A percentile compares a stretch with the other conserved stretches of the same genome.
Conservation (phyloP, 2,329 filamentous ascomycete species). For the Talaromyces sp. region DNA sequence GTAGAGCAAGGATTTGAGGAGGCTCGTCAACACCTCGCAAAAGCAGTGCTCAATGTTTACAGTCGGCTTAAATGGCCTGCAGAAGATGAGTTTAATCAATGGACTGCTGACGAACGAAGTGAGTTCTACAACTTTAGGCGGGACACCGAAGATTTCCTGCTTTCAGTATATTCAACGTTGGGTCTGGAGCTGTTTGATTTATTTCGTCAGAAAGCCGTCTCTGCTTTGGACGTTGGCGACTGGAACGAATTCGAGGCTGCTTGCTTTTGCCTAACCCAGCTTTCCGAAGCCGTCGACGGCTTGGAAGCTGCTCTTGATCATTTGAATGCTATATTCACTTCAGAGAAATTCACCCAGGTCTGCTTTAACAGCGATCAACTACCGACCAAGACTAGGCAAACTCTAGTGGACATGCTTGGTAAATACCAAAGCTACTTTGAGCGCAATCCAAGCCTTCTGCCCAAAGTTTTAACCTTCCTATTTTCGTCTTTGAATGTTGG, state of each 20-base stretch:
- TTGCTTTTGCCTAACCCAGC: slow-evolving; percentile 40
- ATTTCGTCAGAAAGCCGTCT: slow-evolving; percentile 35
- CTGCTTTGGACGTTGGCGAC: slow-evolving; percentile 29
- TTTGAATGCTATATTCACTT: slow-evolving; percentile 39
- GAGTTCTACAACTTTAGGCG: slow-evolving; percentile 42
- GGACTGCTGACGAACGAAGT: slow-evolving; percentile 40
- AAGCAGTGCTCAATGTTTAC: slow-evolving; percentile 38
- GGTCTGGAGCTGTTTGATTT: slow-evolving; percentile 39
- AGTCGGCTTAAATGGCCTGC: slow-evolving; percentile 39
- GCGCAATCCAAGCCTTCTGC: slow-evolving; percentile 37
- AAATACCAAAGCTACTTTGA: slow-evolving; percentile 43
- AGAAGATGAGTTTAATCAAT: slow-evolving; percentile 30
- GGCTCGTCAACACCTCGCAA: slow-evolving; percentile 36
- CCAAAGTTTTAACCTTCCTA: slow-evolving; percentile 40
- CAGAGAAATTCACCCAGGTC: slow-evolving; percentile 30
- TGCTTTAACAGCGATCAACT: slow-evolving; percentile 27
- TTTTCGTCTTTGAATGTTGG: slow-evolving; percentile 41
- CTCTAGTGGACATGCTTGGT: slow-evolving; percentile 40
- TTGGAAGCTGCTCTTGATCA: slow-evolving; percentile 39
- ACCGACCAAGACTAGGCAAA: slow-evolving; percentile 36
- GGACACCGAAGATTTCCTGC: slow-evolving; percentile 43
- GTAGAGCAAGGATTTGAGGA: slow-evolving; percentile 23
- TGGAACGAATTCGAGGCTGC: slow-evolving; percentile 43
- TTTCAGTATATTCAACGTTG: slow-evolving; percentile 40
- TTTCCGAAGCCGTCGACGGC: slow-evolving; percentile 43